phyloP scores from a whole-genome alignment of 768 basidiomycete species.

The Boletus insuetus region DNA sequence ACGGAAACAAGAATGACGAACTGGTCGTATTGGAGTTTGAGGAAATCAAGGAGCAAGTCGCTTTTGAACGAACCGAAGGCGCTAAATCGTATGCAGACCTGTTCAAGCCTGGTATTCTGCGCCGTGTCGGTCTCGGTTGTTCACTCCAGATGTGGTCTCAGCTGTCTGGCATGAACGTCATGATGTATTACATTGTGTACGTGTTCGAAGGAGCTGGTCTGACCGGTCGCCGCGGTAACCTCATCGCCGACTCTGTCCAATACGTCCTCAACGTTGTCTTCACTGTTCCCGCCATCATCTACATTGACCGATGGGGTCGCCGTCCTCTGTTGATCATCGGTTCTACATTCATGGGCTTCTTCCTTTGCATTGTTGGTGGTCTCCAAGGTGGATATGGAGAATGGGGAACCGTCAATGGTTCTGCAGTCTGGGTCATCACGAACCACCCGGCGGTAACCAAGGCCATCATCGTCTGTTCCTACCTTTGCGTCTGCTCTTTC shows the following conservation, averaged over 20 bases:
- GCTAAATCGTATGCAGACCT: conserved; percentile 70
- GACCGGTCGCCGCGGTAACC: conserved; percentile 68
- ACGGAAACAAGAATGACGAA: conserved; percentile 52
- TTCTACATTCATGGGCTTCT: conserved; percentile 69
- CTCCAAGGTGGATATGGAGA: conserved; percentile 65
- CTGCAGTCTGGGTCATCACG: conserved; percentile 58
- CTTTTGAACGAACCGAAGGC: conserved; percentile 65
- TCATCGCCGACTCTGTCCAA: conserved; percentile 72
- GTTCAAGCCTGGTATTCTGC: conserved; percentile 60
- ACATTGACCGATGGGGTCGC: conserved; percentile 79
- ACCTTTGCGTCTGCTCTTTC: conserved; percentile 73
- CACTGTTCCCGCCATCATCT: conserved; percentile 49
- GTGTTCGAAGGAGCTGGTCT: conserved; percentile 78
- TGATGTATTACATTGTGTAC: conserved; percentile 65
- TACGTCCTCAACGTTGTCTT: conserved; percentile 42
- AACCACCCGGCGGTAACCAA: conserved; percentile 56
- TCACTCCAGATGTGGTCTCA: conserved; percentile 83
- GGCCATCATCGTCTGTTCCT: conserved; percentile 74
- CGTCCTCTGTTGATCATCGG: conserved; percentile 71
- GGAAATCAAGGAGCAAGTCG: conserved; percentile 57
- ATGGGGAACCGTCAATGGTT: conserved; percentile 50
- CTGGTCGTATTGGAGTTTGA: conserved; percentile 69
- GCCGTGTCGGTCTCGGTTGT: conserved; percentile 68
- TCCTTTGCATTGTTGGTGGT: conserved; percentile 74
- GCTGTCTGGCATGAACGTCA: conserved; percentile 74